These are phyloP conservation scores for Globisporangium emineosum DNA, from an alignment of 352 stramenopile genomes.

Conservation along the genomic window DNA sequence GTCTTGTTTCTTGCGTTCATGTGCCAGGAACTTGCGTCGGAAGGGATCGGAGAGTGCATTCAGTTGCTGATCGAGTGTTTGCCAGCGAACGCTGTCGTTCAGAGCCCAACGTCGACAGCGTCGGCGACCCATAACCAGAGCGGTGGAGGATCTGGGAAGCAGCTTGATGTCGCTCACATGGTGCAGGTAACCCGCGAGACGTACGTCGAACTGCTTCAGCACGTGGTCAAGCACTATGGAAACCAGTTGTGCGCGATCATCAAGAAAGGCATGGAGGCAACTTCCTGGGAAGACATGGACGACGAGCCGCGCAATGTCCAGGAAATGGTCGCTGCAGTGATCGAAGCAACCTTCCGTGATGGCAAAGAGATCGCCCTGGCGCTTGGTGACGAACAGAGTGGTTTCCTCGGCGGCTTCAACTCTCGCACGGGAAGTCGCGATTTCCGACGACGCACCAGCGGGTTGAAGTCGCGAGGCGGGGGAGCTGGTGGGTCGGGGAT, in stretches of 20 bases:
- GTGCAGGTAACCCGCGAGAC: conserved; percentile 71
- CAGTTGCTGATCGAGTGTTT: conserved; percentile 72
- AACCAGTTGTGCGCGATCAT: conserved; percentile 47
- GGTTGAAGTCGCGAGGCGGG: conserved; percentile 48
- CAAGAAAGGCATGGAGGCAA: conserved; percentile 36
- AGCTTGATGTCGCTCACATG: conserved; percentile 67
- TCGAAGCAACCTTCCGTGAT: conserved; percentile 54
- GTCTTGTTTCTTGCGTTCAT: conserved; percentile 70
- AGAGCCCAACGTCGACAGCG: not conserved
- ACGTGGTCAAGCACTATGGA: conserved; percentile 62
- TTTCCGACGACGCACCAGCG: conserved; percentile 57
- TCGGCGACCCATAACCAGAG: not conserved
- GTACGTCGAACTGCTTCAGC: conserved; percentile 50
- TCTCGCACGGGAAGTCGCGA: conserved; percentile 54
- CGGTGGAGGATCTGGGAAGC: not conserved
- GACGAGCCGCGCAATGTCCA: conserved; percentile 72
- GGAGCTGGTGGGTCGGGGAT: conserved; percentile 39
- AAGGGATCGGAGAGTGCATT: conserved; percentile 69
- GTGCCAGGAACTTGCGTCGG: conserved; percentile 55
- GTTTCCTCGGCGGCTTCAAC: conserved; percentile 35
- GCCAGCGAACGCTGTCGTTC: conserved; percentile 26
- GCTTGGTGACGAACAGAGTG: conserved; percentile 57
- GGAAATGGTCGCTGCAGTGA: conserved; percentile 53
- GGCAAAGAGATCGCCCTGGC: conserved; percentile 62
- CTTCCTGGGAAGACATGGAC: conserved; percentile 51